Evolutionary conservation across 1,284 basidiomycete species (phyloP), one percentile per base, ranked within the genome.

Genomic region (Puccinia novopanici): DNA sequence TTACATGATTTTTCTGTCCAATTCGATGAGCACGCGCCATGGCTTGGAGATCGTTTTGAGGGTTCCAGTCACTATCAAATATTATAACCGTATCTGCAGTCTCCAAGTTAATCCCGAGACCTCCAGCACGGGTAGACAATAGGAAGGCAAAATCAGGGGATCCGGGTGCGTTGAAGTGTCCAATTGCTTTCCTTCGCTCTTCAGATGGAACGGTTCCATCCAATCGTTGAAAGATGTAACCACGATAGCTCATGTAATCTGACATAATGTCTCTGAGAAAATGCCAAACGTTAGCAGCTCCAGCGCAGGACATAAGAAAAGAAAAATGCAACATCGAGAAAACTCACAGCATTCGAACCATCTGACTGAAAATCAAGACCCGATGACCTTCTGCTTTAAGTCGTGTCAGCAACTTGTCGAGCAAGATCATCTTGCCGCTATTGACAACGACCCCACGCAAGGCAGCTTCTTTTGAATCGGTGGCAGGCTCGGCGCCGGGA

Each of bases 51-150:
- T 99, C 96, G 87, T 98, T 98, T 87, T 98, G 96, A 27, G 96
- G 96, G 87, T 98, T 96, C 86, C 86, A 87, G 82, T 87, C 87
- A 76, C 84, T 85, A 89, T 99, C 96, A 86, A 98, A 99, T 86
- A 99, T 98, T 87, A 99, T 96, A 84, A 99, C 96, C 0, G 96
- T 99, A 87, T 99, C 91, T 15, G 96, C 96, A 52, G 95, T 96
- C 87, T 97, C 85, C 50, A 85, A 83, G 61, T 85, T 85, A 83
- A 85, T 85, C n/a, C 85, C 85, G 42, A 85, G 82, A n/a, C 85
- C 85, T 45, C 84, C 84, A 15, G 84, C 84, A 30, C 84, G 84
- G n/a, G 84, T 85, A 15, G 84, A 84, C 27, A 85, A 83, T 48
- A 86, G 75, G 78, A 86, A 85, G 55, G 84, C 84, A 81, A 85